phyloP scores from a whole-genome alignment of 2,329 filamentous ascomycete species.

The Podosphaera xanthii region DNA sequence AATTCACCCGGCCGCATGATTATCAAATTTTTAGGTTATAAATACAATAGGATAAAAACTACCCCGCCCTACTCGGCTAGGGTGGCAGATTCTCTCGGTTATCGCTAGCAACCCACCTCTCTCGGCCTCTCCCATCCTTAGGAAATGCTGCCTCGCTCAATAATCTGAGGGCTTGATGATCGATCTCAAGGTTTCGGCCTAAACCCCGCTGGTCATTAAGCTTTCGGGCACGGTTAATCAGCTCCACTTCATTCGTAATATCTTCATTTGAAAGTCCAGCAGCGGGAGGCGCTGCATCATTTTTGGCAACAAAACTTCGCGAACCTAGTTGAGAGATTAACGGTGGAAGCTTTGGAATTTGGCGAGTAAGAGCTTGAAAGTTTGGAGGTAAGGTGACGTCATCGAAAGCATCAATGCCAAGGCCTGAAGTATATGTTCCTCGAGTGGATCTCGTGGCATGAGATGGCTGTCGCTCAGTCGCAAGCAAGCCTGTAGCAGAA shows the following conservation, averaged over 20 bases:
- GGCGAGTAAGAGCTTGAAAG: slow-evolving; percentile 18
- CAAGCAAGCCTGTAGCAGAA: slow-evolving; percentile 25
- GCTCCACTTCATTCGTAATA: slow-evolving; percentile 12
- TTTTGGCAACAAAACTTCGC: background rate
- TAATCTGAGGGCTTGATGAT: slow-evolving; percentile 10
- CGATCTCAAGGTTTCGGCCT: slow-evolving; percentile 14
- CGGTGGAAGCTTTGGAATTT: slow-evolving; percentile 15
- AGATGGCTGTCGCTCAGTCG: slow-evolving; percentile 40
- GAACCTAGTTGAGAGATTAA: slow-evolving; percentile 2
- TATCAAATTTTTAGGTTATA: too few species aligned
- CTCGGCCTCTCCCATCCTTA: background rate
- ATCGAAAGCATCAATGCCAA: slow-evolving; percentile 35
- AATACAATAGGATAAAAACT: too few species aligned
- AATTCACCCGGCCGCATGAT: too few species aligned
- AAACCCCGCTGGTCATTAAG: slow-evolving; percentile 14
- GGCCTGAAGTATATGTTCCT: slow-evolving; percentile 24
- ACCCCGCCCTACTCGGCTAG: too few species aligned
- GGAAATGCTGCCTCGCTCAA: slow-evolving; percentile 9
- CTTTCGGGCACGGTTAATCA: slow-evolving; percentile 11
- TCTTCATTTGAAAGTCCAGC: slow-evolving; percentile 10
- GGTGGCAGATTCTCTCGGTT: background rate
- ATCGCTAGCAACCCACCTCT: background rate
- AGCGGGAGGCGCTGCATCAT: background rate
- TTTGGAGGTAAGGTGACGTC: slow-evolving; percentile 36
- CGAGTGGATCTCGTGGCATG: slow-evolving; percentile 41